phyloP scores from a whole-genome alignment of 345 rosid species.

The Garcia nutans region DNA sequence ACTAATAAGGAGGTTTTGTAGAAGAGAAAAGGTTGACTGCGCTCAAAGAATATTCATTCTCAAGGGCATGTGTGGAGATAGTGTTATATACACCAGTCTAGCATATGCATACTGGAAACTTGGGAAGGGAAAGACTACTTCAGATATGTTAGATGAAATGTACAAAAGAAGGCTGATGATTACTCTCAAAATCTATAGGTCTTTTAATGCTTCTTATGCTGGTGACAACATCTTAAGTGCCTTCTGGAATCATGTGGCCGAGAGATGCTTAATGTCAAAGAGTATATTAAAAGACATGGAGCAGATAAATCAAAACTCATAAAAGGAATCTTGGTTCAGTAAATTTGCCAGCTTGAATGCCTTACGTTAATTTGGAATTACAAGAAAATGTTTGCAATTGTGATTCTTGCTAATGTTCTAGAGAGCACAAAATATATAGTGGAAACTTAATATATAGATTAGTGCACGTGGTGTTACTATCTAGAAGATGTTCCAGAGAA shows the following conservation, averaged over 20 bases:
- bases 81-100: constrained; percentile 60
- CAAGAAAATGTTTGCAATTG: not conserved
- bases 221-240: constrained; percentile 51
- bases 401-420: not conserved
- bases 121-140: constrained; percentile 56
- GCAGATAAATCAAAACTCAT: constrained; percentile 10
- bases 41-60: constrained; percentile 50
- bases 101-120: constrained; percentile 78
- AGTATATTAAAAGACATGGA: constrained; percentile 52
- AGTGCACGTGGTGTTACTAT: not conserved
- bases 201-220: constrained; percentile 60
- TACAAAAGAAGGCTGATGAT: constrained; percentile 69
- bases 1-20: constrained; percentile 78
- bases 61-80: constrained; percentile 69
- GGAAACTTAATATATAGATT: constrained; percentile 4
- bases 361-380: not conserved
- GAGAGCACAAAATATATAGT: not conserved
- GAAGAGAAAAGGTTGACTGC: constrained; percentile 54
- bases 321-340: not conserved
- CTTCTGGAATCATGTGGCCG: constrained; percentile 75
- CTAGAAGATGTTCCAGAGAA: not conserved
- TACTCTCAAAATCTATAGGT: constrained; percentile 59
- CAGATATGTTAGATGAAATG: constrained; percentile 65
- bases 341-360: not conserved
- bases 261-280: constrained; percentile 65